Percentiles rank a stretch among this genome's conserved stretches.
These are phyloP conservation scores for Fusarium lateritium DNA, from an alignment of 2,329 filamentous ascomycete species.

Conservation along the genomic window DNA sequence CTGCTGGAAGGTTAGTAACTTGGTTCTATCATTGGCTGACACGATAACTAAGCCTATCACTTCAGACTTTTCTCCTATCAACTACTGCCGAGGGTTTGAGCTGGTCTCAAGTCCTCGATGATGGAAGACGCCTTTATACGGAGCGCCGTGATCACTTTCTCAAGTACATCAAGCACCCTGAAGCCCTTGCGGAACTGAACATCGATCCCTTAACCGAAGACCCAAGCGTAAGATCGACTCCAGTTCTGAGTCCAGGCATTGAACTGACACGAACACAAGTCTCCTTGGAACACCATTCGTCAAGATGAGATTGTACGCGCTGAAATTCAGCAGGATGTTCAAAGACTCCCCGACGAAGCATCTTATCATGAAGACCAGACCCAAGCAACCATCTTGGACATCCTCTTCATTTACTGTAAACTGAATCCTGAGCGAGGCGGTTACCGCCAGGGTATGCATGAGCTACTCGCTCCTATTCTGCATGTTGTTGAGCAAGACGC, in stretches of 20 bases:
- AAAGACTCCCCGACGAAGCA: slow-evolving; percentile 90
- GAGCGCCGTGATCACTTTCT: slow-evolving; percentile 82
- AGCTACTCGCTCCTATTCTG: slow-evolving; percentile 89
- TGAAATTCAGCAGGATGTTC: slow-evolving; percentile 95
- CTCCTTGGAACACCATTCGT: slow-evolving; percentile 90
- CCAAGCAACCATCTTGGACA: slow-evolving; percentile 86
- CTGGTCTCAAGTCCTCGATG: slow-evolving; percentile 78
- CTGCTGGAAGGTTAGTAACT: slow-evolving; percentile 84
- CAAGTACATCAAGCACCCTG: slow-evolving; percentile 86
- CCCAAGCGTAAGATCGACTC: slow-evolving; percentile 61
- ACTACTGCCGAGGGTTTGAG: slow-evolving; percentile 73
- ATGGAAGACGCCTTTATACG: slow-evolving; percentile 81
- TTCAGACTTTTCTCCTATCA: slow-evolving; percentile 84
- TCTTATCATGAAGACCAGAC: slow-evolving; percentile 87
- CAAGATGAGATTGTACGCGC: slow-evolving; percentile 86
- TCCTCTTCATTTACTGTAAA: slow-evolving; percentile 96
- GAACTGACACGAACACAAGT: slow-evolving; percentile 65
- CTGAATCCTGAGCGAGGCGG: slow-evolving; percentile 87
- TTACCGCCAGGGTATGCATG: slow-evolving; percentile 99
- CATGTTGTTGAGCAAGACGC: slow-evolving; percentile 89
- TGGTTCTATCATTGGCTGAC: neutral
- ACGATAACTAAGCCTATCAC: slow-evolving; percentile 28
- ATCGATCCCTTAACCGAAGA: slow-evolving; percentile 91
- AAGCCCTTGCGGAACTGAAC: slow-evolving; percentile 78
- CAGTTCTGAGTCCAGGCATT: neutral